Evolutionary conservation across 1,139 yeast species (phyloP).

Genomic region (Suhomyces maxii): DNA sequence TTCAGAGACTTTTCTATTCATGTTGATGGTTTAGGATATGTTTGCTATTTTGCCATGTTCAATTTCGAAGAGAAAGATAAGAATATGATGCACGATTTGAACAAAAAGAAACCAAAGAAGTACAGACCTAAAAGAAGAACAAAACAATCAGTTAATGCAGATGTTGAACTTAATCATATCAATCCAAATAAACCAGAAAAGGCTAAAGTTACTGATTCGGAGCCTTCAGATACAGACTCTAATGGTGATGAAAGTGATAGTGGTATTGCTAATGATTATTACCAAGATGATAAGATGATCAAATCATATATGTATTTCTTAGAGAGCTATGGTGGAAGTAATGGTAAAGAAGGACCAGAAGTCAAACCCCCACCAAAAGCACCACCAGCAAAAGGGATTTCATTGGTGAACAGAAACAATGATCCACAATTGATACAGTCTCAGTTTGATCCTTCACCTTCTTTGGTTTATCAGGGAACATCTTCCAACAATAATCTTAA

Average conservation of each 20-base stretch:
- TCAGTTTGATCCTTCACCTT: constrained; percentile 11
- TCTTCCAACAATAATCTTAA: constrained; percentile 1
- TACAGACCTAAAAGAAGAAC: constrained; percentile 7
- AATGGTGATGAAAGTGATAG: constrained; percentile 43
- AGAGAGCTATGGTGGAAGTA: constrained; percentile 64
- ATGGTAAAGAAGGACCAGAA: neutral
- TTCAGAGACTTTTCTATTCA: constrained; percentile 86
- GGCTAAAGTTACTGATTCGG: constrained; percentile 14
- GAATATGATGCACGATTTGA: constrained; percentile 44
- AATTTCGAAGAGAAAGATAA: constrained; percentile 65
- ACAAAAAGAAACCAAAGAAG: constrained; percentile 25
- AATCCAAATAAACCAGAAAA: constrained; percentile 10
- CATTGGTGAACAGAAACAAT: neutral
- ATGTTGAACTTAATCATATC: constrained; percentile 17
- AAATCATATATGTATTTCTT: constrained; percentile 84
- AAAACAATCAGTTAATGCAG: constrained; percentile 9
- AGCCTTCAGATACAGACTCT: constrained; percentile 20
- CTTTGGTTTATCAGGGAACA: constrained; percentile 9
- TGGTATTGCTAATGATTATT: constrained; percentile 24
- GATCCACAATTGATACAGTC: constrained; percentile 1
- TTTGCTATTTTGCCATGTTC: constrained; percentile 92
- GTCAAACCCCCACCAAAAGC: neutral
- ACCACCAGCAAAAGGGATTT: neutral
- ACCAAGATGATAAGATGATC: constrained; percentile 85
- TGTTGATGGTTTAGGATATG: constrained; percentile 92